phyloP scores from a whole-genome alignment of 1,139 yeast species.

The Trichomonascaceae sp. region DNA sequence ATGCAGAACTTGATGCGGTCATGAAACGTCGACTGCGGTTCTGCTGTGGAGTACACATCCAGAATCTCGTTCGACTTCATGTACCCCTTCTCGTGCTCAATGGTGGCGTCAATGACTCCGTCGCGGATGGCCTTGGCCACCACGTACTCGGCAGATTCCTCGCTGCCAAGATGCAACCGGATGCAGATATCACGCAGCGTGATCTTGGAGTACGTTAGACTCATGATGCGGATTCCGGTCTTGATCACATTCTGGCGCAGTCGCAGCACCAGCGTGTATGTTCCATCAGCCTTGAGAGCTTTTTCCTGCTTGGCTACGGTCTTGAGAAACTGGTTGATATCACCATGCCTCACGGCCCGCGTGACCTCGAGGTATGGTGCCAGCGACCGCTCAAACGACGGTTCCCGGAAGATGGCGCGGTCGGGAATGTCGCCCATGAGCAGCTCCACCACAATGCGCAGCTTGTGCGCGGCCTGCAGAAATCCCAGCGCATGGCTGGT shows the following conservation, averaged over 20 bases:
- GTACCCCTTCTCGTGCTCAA: slow-evolving; percentile 81
- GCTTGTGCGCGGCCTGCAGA: slow-evolving; percentile 78
- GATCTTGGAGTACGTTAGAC: slow-evolving; percentile 81
- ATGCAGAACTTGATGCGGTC: slow-evolving; percentile 91
- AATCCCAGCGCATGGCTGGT: slow-evolving; percentile 77
- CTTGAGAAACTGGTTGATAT: slow-evolving; percentile 64
- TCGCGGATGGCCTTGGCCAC: slow-evolving; percentile 95
- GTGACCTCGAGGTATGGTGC: slow-evolving; percentile 80
- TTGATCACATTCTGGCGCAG: slow-evolving; percentile 94
- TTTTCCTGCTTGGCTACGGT: slow-evolving; percentile 56
- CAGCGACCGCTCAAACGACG: slow-evolving; percentile 43
- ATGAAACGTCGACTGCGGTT: slow-evolving; percentile 81
- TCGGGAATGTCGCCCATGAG: slow-evolving; percentile 98
- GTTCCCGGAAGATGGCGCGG: slow-evolving; percentile 61
- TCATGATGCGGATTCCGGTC: slow-evolving; percentile 91
- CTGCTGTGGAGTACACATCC: slow-evolving; percentile 77
- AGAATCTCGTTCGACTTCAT: slow-evolving; percentile 82
- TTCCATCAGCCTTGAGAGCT: slow-evolving; percentile 61
- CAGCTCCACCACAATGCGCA: slow-evolving; percentile 77
- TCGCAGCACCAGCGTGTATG: slow-evolving; percentile 73
- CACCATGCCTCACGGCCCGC: slow-evolving; percentile 88
- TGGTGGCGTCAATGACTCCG: slow-evolving; percentile 91
- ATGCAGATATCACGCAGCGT: slow-evolving; percentile 85
- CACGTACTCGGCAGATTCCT: slow-evolving; percentile 92
- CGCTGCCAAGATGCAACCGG: slow-evolving; percentile 82